Conservation (phyloP, 805 yeast genomes). For the Trichomonascus vanleenenianus region DNA sequence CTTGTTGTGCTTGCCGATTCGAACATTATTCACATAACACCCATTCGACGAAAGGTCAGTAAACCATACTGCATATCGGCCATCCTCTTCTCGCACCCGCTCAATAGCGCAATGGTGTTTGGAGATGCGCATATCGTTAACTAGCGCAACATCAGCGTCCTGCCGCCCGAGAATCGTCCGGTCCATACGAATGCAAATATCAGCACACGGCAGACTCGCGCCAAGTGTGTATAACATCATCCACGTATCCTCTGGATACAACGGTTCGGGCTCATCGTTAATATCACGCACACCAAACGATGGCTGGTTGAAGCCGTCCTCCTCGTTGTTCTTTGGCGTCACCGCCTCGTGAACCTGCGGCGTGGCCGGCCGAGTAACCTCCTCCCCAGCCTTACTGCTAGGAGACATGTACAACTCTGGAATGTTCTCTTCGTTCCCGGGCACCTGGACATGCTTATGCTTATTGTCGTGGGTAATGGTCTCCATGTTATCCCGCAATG, state of each 20-base stretch:
- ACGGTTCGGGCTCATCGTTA: slow-evolving; percentile 16
- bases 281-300: slow-evolving; percentile 16
- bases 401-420: neutral
- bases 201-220: slow-evolving; percentile 38
- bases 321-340: neutral
- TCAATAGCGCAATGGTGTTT: slow-evolving; percentile 71
- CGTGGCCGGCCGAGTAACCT: neutral
- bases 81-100: slow-evolving; percentile 39
- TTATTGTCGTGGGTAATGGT: neutral
- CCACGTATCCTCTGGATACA: slow-evolving; percentile 42
- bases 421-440: neutral
- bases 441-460: too few relatives aligned
- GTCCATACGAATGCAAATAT: slow-evolving; percentile 56
- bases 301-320: too few relatives aligned
- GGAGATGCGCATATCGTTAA: slow-evolving; percentile 72
- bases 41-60: slow-evolving; percentile 75
- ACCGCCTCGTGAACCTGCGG: neutral
- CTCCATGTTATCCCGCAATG: neutral
- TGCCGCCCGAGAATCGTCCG: slow-evolving; percentile 71
- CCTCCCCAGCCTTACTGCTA: neutral
- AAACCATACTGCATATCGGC: slow-evolving; percentile 70
- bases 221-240: slow-evolving; percentile 48
- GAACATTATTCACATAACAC: slow-evolving; percentile 57
- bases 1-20: slow-evolving; percentile 56
- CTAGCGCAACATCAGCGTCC: slow-evolving; percentile 37